Conservation (phyloP, 1,284 basidiomycete species). For the Tilletia setariae region DNA sequence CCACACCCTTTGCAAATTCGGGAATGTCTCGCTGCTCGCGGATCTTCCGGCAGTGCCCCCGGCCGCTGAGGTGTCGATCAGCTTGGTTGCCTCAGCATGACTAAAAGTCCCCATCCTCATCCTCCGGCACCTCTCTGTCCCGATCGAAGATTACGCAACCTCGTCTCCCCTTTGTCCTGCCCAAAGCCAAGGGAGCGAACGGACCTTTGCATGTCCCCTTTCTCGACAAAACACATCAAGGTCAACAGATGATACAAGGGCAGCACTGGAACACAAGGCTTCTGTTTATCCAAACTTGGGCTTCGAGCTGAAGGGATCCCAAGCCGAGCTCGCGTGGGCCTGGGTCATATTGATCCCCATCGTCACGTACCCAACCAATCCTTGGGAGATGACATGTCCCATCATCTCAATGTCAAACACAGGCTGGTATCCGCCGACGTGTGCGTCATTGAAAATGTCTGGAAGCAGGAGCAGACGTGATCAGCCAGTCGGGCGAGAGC, state of each 20-base stretch:
- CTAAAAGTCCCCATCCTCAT: too few relatives aligned
- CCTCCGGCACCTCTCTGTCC: too few relatives aligned
- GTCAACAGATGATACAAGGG: too few relatives aligned
- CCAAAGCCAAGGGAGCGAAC: background rate
- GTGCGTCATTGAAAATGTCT: constrained; percentile 55
- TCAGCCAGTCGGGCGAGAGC: background rate
- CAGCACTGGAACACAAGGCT: too few relatives aligned
- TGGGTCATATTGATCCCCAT: constrained; percentile 52
- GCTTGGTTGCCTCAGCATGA: too few relatives aligned
- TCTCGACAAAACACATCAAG: too few relatives aligned
- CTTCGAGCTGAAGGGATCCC: background rate
- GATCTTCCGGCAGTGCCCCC: too few relatives aligned
- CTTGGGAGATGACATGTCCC: constrained; percentile 56
- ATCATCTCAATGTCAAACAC: constrained; percentile 57
- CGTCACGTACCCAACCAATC: constrained; percentile 57
- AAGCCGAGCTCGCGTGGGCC: background rate
- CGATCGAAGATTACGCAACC: too few relatives aligned
- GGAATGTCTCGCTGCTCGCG: too few relatives aligned
- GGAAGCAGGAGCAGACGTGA: background rate
- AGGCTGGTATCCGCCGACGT: constrained; percentile 46
- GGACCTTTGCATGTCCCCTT: too few relatives aligned
- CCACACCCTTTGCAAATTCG: too few relatives aligned
- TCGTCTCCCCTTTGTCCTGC: background rate
- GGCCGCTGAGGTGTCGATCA: too few relatives aligned
- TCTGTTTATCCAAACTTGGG: background rate